phyloP scores from a whole-genome alignment of 352 stramenopile genomes.

The Phytopythium vexans region DNA sequence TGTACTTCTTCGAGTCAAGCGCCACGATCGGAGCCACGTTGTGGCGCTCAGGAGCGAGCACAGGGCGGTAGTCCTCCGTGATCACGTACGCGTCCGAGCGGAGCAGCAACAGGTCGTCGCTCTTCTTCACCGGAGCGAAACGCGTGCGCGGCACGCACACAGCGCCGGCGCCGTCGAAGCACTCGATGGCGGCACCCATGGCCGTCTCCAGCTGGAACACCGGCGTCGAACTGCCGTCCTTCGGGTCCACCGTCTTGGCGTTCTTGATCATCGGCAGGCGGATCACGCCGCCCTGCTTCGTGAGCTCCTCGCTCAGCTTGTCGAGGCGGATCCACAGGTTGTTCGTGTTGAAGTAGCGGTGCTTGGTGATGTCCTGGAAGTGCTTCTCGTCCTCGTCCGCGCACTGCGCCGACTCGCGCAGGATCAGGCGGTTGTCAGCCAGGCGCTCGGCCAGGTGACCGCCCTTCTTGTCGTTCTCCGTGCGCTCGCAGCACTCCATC shows the following conservation, averaged over 20 bases:
- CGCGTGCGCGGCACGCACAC: slow-evolving; percentile 87
- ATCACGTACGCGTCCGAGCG: slow-evolving; percentile 98
- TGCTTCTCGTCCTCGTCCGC: slow-evolving; percentile 73
- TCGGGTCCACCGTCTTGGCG: slow-evolving; percentile 84
- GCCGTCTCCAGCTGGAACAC: slow-evolving; percentile 88
- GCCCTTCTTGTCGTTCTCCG: slow-evolving; percentile 99
- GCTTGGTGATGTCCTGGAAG: slow-evolving; percentile 88
- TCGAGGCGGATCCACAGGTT: slow-evolving; percentile 88
- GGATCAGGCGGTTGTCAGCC: slow-evolving; percentile 93
- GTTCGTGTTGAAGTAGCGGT: slow-evolving; percentile 90
- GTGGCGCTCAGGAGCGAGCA: slow-evolving; percentile 94
- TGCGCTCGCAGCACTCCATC: slow-evolving; percentile 97
- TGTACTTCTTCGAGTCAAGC: slow-evolving; percentile 98
- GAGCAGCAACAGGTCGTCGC: slow-evolving; percentile 88
- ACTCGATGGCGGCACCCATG: slow-evolving; percentile 87
- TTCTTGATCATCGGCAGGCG: slow-evolving; percentile 88
- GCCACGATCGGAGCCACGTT: slow-evolving; percentile 93
- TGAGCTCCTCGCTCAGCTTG: slow-evolving; percentile 79
- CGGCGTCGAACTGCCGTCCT: slow-evolving; percentile 77
- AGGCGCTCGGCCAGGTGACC: slow-evolving; percentile 93
- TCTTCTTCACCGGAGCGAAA: slow-evolving; percentile 89
- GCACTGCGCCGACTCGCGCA: slow-evolving; percentile 91
- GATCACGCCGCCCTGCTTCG: slow-evolving; percentile 79
- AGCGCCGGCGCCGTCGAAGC: slow-evolving; percentile 81
- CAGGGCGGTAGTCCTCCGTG: slow-evolving; percentile 92